Evolutionary conservation across 345 rosid species (phyloP).

Genomic region (Populus simonii): DNA sequence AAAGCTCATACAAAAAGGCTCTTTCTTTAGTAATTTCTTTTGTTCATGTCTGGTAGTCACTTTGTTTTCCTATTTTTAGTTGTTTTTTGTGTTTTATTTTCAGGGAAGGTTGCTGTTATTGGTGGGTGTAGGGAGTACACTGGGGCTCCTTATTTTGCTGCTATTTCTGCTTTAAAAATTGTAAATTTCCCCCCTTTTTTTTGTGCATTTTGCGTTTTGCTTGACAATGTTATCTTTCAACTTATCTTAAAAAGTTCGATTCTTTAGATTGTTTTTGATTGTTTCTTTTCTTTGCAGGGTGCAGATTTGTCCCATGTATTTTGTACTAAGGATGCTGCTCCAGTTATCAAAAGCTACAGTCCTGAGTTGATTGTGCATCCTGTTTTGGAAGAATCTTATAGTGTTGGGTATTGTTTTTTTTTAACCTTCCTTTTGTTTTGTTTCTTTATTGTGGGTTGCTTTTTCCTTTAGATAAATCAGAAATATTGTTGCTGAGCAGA

Average conservation of each 20-base stretch:
- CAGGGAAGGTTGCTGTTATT: constrained; percentile 89
- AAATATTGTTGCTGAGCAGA: constrained; percentile 8
- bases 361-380: constrained; percentile 97
- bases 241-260: neutral
- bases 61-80: neutral
- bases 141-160: constrained; percentile 96
- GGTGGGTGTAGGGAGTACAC: constrained; percentile 99
- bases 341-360: constrained; percentile 90
- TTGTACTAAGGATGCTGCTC: constrained; percentile 95
- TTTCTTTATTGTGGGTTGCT: neutral
- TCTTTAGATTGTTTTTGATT: neutral
- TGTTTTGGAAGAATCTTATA: constrained; percentile 78
- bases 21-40: neutral
- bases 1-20: neutral
- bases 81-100: neutral
- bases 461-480: neutral
- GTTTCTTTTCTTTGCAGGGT: constrained; percentile 47
- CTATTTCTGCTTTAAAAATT: constrained; percentile 92
- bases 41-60: neutral
- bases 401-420: constrained; percentile 47
- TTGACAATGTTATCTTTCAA: neutral
- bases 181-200: constrained; percentile 31
- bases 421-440: neutral
- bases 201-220: neutral
- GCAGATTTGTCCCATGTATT: constrained; percentile 97